phyloP scores from a whole-genome alignment of 495 filamentous ascomycete species.

The Aspergillus biplanus region DNA sequence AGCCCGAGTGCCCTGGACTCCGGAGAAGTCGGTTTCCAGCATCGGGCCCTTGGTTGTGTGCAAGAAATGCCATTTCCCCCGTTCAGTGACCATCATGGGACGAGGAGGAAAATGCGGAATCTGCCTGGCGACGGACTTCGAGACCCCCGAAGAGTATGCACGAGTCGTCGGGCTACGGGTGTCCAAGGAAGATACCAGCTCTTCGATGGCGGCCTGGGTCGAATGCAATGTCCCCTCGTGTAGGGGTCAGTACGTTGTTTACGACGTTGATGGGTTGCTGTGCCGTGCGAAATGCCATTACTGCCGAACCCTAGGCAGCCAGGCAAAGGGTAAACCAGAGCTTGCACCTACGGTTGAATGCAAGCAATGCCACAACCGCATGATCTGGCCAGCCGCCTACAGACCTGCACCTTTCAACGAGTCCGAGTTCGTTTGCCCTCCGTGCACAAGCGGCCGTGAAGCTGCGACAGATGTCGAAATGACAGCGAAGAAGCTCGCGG shows the following conservation, averaged over 20 bases:
- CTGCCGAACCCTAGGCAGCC: constrained; percentile 32
- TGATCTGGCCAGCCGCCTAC: constrained; percentile 47
- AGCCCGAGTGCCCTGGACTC: constrained; percentile 44
- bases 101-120: constrained; percentile 38
- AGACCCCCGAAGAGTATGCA: constrained; percentile 16
- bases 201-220: constrained; percentile 40
- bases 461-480: constrained; percentile 37
- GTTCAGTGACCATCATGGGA: constrained; percentile 52
- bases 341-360: constrained; percentile 37
- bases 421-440: constrained; percentile 37
- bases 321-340: no score
- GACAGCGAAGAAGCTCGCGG: constrained; percentile 30
- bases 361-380: constrained; percentile 39
- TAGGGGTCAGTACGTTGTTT: constrained; percentile 52
- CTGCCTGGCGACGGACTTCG: constrained; percentile 28
- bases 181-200: constrained; percentile 28
- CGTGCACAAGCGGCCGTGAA: constrained; percentile 34
- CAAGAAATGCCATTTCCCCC: constrained; percentile 41
- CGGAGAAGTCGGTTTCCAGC: constrained; percentile 38
- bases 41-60: constrained; percentile 45
- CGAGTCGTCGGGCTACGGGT: constrained; percentile 25
- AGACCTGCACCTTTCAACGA: constrained; percentile 31
- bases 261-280: constrained; percentile 36
- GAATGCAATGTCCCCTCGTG: constrained; percentile 44
- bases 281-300: constrained; percentile 51